Evolutionary conservation across 305 asterid genomes (phyloP), one percentile per base, ranked within the genome.

Genomic region (Fraxinus angustifolia): DNA sequence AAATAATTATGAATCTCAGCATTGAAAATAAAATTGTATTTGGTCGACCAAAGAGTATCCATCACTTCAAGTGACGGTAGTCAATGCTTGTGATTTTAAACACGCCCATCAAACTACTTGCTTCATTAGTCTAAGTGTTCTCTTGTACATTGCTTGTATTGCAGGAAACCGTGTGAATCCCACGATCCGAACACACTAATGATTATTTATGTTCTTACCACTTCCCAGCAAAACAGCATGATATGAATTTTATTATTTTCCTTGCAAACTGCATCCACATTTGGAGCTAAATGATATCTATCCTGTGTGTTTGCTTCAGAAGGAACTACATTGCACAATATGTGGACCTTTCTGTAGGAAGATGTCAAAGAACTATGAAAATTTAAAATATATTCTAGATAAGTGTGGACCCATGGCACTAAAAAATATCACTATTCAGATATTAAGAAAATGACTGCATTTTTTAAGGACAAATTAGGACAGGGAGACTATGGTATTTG

Each of bases 401-500:
- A 83, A 19, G 1, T 71, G 72, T 1, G 91, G 85, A 16, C 79
- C 83, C 82, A 68, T 68, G 42, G 83, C 88, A 12, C 87, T 85
- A 17, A 84, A 76, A 8, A 19, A 34, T 84, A 83, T 56, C 71
- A 19, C 28, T 86, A 82, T 60, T 74, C 81, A 0, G 83, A 88
- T 30, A 58, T 88, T 71, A 86, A 68, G 88, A 80, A 83, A 48
- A 86, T 88, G 81, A 88, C 87, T 0, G 71, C 45, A 35, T 80
- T 85, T 8, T 84, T 86, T 58, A 71, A 35, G 21, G 53, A 83
- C 28, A 42, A 76, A 71, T 33, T 86, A 48, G 87, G 91, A 21
- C 73, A 80, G 38, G 88, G 90, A 2, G 90, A 90, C 1, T 85
- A 60, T 81, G 91, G 90, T 31, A 3, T 17, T 5, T 88, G 16